Percentiles rank a stretch among this genome's conserved stretches.
phyloP scores from a whole-genome alignment of 495 filamentous ascomycete species.

The Trichoderma virens region DNA sequence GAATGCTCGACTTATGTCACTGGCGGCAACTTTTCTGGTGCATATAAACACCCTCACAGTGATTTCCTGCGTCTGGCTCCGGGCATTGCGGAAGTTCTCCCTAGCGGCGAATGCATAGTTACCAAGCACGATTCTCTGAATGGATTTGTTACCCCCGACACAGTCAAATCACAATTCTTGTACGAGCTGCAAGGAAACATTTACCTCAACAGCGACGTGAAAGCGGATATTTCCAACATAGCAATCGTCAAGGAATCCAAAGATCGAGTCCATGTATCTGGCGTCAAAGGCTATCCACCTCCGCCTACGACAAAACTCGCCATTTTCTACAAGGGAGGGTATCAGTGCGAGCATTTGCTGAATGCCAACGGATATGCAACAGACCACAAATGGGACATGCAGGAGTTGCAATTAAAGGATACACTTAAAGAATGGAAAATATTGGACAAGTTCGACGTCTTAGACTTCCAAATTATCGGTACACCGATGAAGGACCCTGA shows the following conservation, averaged over 20 bases:
- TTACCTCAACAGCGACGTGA: conserved; percentile 51
- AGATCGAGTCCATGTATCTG: conserved; percentile 37
- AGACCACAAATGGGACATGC: conserved; percentile 32
- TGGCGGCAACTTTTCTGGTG: conserved; percentile 47
- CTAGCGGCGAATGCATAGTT: conserved; percentile 36
- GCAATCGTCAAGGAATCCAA: neutral
- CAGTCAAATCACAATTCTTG: conserved; percentile 46
- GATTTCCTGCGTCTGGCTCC: conserved; percentile 35
- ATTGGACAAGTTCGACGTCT: conserved; percentile 16
- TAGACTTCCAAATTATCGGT: conserved; percentile 24
- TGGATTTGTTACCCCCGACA: conserved; percentile 27
- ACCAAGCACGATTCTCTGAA: conserved; percentile 18
- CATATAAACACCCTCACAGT: conserved; percentile 21
- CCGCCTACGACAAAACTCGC: conserved; percentile 50
- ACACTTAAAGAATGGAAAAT: conserved; percentile 13
- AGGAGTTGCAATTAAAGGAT: conserved; percentile 31
- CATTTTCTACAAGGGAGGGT: conserved; percentile 40
- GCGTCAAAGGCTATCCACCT: conserved; percentile 37
- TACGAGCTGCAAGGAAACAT: conserved; percentile 52
- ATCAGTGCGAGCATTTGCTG: conserved; percentile 29
- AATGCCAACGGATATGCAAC: conserved; percentile 35
- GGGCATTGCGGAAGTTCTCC: conserved; percentile 48
- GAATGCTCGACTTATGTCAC: conserved; percentile 48
- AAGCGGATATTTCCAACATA: conserved; percentile 1
- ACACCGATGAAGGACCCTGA: conserved; percentile 22